A percentile compares a stretch with the other conserved stretches of the same genome.
phyloP scores from a whole-genome alignment of 164 flowering plant species.

The Brasenia schreberi region DNA sequence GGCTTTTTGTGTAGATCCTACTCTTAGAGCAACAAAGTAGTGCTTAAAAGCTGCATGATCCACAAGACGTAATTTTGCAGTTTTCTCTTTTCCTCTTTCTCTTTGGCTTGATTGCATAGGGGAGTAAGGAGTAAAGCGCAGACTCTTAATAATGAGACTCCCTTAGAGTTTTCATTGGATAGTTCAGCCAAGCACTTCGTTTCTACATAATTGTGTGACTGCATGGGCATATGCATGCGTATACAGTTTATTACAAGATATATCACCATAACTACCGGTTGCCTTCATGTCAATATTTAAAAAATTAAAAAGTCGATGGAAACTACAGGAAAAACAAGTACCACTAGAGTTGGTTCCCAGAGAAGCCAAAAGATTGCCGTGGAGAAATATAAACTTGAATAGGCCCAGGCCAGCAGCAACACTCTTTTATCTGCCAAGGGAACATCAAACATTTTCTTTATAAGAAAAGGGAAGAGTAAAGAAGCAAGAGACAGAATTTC shows the following conservation, averaged over 20 bases:
- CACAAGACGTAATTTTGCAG: neutral
- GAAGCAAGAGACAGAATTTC: neutral
- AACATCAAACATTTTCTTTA: neutral
- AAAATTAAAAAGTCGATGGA: neutral
- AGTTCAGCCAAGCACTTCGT: neutral
- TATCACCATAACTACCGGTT: no score
- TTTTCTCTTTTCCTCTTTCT: neutral
- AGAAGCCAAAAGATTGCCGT: slow-evolving; percentile 68
- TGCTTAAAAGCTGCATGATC: neutral
- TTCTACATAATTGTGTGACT: neutral
- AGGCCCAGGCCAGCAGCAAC: slow-evolving; percentile 58
- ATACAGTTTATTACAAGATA: neutral
- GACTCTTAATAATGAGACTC: neutral
- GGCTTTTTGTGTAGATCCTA: no score
- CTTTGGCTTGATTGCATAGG: neutral
- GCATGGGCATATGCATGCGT: neutral
- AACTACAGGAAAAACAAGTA: slow-evolving; percentile 15
- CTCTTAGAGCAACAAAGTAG: no score
- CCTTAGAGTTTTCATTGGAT: neutral
- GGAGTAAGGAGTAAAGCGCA: neutral
- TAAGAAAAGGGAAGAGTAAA: neutral
- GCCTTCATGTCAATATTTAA: no score
- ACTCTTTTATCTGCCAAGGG: slow-evolving; percentile 60
- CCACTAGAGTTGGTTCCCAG: slow-evolving; percentile 92
- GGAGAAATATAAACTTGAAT: slow-evolving; percentile 65